Evolutionary conservation across 2,329 filamentous ascomycete species (phyloP).

Genomic region (Hymenoscyphus linearis): DNA sequence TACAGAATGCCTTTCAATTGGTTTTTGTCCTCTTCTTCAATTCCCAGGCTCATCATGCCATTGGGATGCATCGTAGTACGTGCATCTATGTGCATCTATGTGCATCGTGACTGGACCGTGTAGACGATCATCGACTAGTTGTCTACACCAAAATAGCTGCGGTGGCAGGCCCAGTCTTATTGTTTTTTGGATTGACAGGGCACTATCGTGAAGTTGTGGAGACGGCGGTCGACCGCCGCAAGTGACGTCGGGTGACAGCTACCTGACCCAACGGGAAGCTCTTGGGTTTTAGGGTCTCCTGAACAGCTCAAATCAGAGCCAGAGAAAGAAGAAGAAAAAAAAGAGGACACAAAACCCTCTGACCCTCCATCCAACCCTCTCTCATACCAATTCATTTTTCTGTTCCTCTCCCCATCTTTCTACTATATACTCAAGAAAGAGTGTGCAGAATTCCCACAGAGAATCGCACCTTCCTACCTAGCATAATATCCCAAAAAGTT

Average conservation of each 20-base stretch:
- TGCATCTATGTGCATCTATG: too few relatives aligned
- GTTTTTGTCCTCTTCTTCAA: not conserved
- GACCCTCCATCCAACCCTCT: not conserved
- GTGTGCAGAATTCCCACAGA: not conserved
- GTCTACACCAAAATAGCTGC: not conserved
- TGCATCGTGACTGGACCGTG: not conserved
- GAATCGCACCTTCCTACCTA: not conserved
- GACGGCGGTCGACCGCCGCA: not conserved
- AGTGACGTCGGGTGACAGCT: not conserved
- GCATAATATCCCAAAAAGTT: not conserved
- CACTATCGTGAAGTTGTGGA: constrained; percentile 8
- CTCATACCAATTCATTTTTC: not conserved
- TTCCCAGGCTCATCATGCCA: not conserved
- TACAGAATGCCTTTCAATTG: not conserved
- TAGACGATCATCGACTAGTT: not conserved
- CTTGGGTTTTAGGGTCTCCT: constrained; percentile 5
- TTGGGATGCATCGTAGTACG: not conserved
- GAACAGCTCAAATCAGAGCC: not conserved
- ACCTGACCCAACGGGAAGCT: not conserved
- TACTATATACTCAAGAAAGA: not conserved
- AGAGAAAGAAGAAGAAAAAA: not conserved
- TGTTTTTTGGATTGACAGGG: not conserved
- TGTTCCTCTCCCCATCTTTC: not conserved
- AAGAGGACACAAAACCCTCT: not conserved
- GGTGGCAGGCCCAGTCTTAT: not conserved